Evolutionary conservation across 345 rosid genomes (phyloP), one percentile per base, ranked within the genome.

Genomic region (Hibiscus mutabilis): DNA sequence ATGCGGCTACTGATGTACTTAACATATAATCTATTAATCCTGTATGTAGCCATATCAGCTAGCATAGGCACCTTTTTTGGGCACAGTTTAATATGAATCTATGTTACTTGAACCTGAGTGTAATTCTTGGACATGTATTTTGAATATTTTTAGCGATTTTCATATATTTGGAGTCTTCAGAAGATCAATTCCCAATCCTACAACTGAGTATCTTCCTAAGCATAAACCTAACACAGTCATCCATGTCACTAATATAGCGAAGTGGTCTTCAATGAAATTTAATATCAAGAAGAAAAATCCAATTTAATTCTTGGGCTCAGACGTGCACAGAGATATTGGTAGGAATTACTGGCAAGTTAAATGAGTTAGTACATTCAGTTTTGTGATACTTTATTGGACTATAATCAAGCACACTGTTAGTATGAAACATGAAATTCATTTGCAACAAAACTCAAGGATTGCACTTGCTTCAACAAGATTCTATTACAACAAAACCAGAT

Each of bases 351-450:
- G 74, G 89, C 0, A 84, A 74, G 1, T 62, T 91, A 55, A 25
- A 92, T 89, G 95, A 84, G 91, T 37, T 96, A 88, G 79, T 96
- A 91, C 74, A 92, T 96, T 6, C 87, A 89, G 79, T 89, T 89
- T 87, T 0, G 88, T 40, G 91, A 89, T 62, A 53, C 19, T 19
- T 19, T 18, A 55, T 55, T 55, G 59, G 59, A 19, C 9, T 18
- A 10, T 19, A 8, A 53, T 53, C 58, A 18, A 18, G 25, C 8
- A 53, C 12, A 53, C 24, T 53, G 22, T 7, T 53, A 19, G 58
- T 6, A 21, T 21, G 29, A 55, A 49, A 9, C 59, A 55, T 55
- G 21, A 55, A 51, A 8, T 2, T 21, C 59, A 55, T 55, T 55
- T 55, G 5, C 5, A 55, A 11, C 25, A 55, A 55, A 19, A 55